Conservation (phyloP, 495 filamentous ascomycete genomes). For the Penicillium parvum region DNA sequence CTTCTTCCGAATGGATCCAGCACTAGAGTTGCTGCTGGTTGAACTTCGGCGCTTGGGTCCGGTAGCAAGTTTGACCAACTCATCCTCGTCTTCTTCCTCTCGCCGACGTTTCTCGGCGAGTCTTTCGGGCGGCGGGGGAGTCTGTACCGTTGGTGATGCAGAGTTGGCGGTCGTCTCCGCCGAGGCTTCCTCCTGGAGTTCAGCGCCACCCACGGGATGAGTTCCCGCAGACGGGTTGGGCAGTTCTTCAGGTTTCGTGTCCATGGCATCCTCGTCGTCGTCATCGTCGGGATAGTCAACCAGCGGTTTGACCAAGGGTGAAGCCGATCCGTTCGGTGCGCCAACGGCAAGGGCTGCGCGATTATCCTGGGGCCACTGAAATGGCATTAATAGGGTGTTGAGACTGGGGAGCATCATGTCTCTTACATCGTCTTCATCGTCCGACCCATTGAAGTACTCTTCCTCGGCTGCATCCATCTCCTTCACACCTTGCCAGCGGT, state of each 20-base stretch:
- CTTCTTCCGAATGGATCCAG: slow-evolving; percentile 39
- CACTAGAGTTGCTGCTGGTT: slow-evolving; percentile 33
- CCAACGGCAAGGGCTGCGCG: slow-evolving; percentile 21
- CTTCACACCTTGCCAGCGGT: slow-evolving; percentile 69
- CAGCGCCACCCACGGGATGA: slow-evolving; percentile 11
- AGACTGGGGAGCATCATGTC: neutral
- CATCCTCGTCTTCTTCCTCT: slow-evolving; percentile 85
- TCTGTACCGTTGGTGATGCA: slow-evolving; percentile 30
- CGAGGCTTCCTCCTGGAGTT: slow-evolving; percentile 14
- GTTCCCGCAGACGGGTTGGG: slow-evolving; percentile 17
- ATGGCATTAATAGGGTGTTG: slow-evolving; percentile 1
- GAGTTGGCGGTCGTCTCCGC: slow-evolving; percentile 28
- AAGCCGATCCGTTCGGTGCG: slow-evolving; percentile 40
- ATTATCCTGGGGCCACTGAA: slow-evolving; percentile 35
- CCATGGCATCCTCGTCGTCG: slow-evolving; percentile 62
- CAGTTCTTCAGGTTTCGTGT: slow-evolving; percentile 36
- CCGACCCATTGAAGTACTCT: slow-evolving; percentile 88
- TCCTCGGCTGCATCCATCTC: slow-evolving; percentile 88
- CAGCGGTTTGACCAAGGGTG: slow-evolving; percentile 64
- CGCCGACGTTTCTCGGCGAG: slow-evolving; percentile 88
- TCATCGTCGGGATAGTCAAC: slow-evolving; percentile 93
- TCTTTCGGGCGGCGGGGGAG: slow-evolving; percentile 57
- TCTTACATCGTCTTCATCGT: slow-evolving; percentile 78
- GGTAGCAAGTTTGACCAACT: slow-evolving; percentile 64
- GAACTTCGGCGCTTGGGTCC: slow-evolving; percentile 62